Evolutionary conservation across 495 filamentous ascomycete genomes (phyloP).

Genomic region (Corynascus novoguineensis): DNA sequence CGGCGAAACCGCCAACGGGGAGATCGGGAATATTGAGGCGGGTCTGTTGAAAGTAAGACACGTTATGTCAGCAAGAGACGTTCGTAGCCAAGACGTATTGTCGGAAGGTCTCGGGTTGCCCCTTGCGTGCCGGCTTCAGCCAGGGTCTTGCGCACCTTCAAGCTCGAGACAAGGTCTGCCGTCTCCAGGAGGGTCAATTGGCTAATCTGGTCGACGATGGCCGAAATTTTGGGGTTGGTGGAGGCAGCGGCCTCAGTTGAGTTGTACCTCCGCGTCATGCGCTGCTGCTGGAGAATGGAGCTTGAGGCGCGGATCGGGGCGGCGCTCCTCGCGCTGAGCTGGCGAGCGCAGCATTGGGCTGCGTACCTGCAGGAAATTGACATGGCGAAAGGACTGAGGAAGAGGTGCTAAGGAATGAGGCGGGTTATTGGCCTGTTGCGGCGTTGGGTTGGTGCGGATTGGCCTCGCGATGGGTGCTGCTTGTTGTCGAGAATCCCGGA

Average conservation of each 20-base stretch:
- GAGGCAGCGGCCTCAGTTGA: slow-evolving; percentile 59
- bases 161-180: slow-evolving; percentile 81
- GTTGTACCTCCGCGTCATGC: slow-evolving; percentile 57
- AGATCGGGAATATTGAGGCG: slow-evolving; percentile 97
- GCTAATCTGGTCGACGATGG: slow-evolving; percentile 96
- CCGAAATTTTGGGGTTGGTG: slow-evolving; percentile 77
- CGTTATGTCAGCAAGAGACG: background rate
- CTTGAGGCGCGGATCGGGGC: slow-evolving; percentile 35
- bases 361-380: slow-evolving; percentile 54
- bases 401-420: slow-evolving; percentile 2
- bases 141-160: slow-evolving; percentile 62
- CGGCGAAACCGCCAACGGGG: slow-evolving; percentile 78
- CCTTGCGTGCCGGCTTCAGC: background rate
- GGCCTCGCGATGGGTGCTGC: slow-evolving; percentile 17
- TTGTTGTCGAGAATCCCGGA: slow-evolving; percentile 19
- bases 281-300: slow-evolving; percentile 32
- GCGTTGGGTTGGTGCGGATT: slow-evolving; percentile 8
- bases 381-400: slow-evolving; percentile 35
- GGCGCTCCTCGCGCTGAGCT: slow-evolving; percentile 38
- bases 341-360: slow-evolving; percentile 54
- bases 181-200: slow-evolving; percentile 97
- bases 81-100: too few relatives aligned
- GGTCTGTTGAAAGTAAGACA: slow-evolving; percentile 47
- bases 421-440: slow-evolving; percentile 1
- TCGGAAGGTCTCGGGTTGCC: background rate